Evolutionary conservation across 148 eudicot genomes (phyloP).

Genomic region (Pharnaceum exiguum): DNA sequence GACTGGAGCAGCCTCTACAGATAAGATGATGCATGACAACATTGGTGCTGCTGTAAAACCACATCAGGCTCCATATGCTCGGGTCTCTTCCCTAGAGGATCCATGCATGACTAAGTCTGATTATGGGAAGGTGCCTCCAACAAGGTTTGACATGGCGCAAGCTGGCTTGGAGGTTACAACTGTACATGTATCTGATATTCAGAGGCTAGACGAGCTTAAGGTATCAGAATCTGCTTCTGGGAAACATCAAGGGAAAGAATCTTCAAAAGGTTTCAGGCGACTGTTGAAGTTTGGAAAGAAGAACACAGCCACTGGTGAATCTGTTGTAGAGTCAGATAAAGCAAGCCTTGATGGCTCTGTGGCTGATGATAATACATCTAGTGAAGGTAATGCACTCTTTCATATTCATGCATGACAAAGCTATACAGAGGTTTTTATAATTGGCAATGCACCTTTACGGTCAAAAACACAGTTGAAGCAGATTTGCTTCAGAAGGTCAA

Average conservation of each 20-base stretch:
- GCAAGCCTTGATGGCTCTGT: constrained; percentile 30
- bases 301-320: constrained; percentile 50
- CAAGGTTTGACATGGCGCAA: constrained; percentile 21
- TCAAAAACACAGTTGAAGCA: too few species aligned
- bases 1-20: constrained; percentile 29
- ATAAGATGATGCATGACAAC: constrained; percentile 25
- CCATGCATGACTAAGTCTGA: constrained; percentile 52
- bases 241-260: constrained; percentile 54
- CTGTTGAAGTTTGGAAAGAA: constrained; percentile 75
- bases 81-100: constrained; percentile 71
- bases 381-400: constrained; percentile 53
- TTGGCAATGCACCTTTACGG: not conserved
- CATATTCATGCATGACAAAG: not conserved
- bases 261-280: constrained; percentile 77
- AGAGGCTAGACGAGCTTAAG: constrained; percentile 32
- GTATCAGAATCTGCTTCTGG: constrained; percentile 43
- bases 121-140: constrained; percentile 49
- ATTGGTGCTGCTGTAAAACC: constrained; percentile 30
- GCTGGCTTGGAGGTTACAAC: constrained; percentile 26
- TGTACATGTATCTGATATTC: constrained; percentile 38
- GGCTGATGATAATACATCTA: constrained; percentile 33
- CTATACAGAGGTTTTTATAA: not conserved
- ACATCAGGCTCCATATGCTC: constrained; percentile 76
- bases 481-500: too few species aligned
- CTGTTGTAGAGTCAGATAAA: constrained; percentile 42